Evolutionary conservation across 768 basidiomycete genomes (phyloP), one percentile per base, ranked within the genome.

Genomic region (Rhodocollybia butyracea): DNA sequence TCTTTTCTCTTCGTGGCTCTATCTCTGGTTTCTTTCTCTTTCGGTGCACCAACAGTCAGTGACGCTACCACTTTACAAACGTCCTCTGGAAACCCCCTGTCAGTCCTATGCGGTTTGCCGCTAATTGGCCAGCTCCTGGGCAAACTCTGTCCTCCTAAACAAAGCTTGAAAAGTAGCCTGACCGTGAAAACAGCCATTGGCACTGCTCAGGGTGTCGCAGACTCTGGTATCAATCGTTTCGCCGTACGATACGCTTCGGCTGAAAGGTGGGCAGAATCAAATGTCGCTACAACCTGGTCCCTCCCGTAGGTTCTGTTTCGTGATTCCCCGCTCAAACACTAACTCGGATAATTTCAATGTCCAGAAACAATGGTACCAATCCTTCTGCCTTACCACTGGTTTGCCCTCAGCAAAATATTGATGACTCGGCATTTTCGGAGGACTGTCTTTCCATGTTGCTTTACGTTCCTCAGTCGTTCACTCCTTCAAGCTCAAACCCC

Each of bases 401-500:
- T 7, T 95, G 92, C 66, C 86, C 89, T 8, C 93, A 94, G 66
- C 70, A 72, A 42, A 70, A 61, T 57, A 70, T 81, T 13, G 73
- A 79, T 61, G 58, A 74, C 29, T 79, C 80, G n/a, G 64, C 68
- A 4, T 80, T 71, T 69, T 77, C 75, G 1, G 93, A 94, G 68
- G 89, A 94, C 66, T 96, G 93, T 66, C 75, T 96, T 43, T 91
- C 84, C 19, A 83, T 91, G 75, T 71, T 89, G 24, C 73, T 88
- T 29, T 93, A 90, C 64, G 82, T 85, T 2, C 89, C 89, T 5
- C 68, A 73, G 6, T 64, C 73, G 1, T 73, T 70, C 39, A 60
- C 58, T 61, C 54, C 61, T 60, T 65, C 56, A 42, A 77, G 64
- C 68, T 60, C 61, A 41, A 75, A 70, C 0, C 80, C 86, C 3